phyloP scores from a whole-genome alignment of 2,329 filamentous ascomycete genomes.

The Fusarium marasasianum region DNA sequence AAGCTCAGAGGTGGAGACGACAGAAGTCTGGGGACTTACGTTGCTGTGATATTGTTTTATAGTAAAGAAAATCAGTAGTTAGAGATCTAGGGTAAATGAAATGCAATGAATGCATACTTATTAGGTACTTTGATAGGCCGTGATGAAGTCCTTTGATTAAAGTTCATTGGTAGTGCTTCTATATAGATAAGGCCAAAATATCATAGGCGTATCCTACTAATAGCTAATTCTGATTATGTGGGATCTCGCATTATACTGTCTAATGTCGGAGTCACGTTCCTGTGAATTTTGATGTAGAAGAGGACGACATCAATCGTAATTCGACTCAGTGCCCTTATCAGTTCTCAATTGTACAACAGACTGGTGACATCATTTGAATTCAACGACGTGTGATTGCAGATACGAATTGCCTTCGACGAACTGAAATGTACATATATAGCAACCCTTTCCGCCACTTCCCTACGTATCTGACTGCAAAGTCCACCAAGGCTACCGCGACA shows the following conservation, averaged over 20 bases:
- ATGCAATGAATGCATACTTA: too few species aligned
- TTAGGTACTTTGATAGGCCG: too few species aligned
- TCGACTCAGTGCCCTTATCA: neutral
- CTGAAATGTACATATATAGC: neutral
- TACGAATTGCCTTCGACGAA: neutral
- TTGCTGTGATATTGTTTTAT: neutral
- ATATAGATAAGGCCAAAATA: fast-evolving
- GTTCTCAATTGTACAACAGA: too few species aligned
- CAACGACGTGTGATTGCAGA: too few species aligned
- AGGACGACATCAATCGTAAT: fast-evolving
- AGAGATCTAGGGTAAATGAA: neutral
- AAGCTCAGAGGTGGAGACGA: fast-evolving
- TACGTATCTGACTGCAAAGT: neutral
- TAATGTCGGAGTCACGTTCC: too few species aligned
- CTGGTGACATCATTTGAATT: neutral
- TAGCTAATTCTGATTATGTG: neutral
- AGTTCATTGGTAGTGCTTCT: neutral
- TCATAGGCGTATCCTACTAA: too few species aligned
- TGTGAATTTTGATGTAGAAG: neutral
- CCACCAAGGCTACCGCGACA: neutral
- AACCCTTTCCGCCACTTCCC: neutral
- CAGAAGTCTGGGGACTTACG: fast-evolving
- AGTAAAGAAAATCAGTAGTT: fast-evolving
- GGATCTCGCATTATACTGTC: neutral
- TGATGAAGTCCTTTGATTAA: neutral